Conservation (phyloP, 1,284 basidiomycete genomes). For the Golubevia pallescens region DNA sequence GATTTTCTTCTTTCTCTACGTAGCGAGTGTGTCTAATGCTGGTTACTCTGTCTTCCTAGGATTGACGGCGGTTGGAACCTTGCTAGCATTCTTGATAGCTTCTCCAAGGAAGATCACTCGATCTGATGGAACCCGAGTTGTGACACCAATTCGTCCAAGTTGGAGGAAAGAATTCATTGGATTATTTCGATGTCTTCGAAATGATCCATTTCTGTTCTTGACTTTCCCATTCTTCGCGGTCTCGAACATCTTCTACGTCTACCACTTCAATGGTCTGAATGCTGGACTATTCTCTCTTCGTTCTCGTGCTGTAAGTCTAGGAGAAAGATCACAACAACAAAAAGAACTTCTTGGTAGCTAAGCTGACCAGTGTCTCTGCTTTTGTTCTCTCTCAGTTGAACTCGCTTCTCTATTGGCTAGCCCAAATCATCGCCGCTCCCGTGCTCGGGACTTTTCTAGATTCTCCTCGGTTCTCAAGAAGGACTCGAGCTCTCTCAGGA, state of each 20-base stretch:
- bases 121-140: not conserved
- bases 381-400: constrained; percentile 20
- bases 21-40: no score
- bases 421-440: constrained; percentile 42
- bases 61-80: no score
- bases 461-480: constrained; percentile 28
- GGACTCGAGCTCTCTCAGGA: constrained; percentile 32
- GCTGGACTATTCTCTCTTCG: not conserved
- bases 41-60: no score
- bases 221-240: not conserved
- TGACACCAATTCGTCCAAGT: not conserved
- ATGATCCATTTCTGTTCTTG: not conserved
- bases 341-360: no score
- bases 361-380: no score
- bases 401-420: constrained; percentile 52
- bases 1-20: no score
- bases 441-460: constrained; percentile 41
- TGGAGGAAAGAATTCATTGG: not conserved
- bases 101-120: not conserved
- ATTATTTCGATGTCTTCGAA: not conserved
- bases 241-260: constrained; percentile 3
- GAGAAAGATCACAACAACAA: no score
- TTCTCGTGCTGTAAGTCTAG: not conserved
- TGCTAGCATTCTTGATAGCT: no score
- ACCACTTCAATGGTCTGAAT: not conserved